Base-by-base conservation (phyloP, 2,329 filamentous ascomycete genomes). In the Scedosporium dehoogii region DNA sequence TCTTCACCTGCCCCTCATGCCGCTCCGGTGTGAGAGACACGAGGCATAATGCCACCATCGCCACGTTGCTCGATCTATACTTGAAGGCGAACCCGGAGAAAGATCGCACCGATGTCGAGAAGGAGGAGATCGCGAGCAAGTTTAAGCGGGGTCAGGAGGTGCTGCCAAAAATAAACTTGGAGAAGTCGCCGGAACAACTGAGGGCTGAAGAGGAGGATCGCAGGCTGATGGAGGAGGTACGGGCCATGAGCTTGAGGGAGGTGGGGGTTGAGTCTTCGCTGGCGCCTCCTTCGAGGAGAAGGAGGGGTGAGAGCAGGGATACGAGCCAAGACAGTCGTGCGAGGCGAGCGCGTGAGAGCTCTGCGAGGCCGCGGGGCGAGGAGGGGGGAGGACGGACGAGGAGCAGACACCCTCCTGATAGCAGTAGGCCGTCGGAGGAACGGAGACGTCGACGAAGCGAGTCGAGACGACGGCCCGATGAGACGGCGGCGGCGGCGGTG, bases 1-100 rank as follows among this genome's bases (percentile, higher is more conserved):
- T 82, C 70, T 96, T 91, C 73, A 97, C 92, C 56, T 99, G 94
- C 76, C 94, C 94, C 48, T 89, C 91, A 76, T 99, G 94, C 76
- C 90, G 94, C 67, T 90, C 92, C 56, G 76, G 82, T 12, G 93
- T 99, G 64, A 87, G 92, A 66, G 90, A 89, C 69, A 96, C 93
- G 53, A 86, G 87, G 71, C 91, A 91, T 70, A 96, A 97, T 82
- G 91, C 94, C 63, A 92, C 89, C 25, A 89, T 97, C 60, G 92
- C 88, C 7, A 96, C 92, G 1, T 79, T 97, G 56, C 78, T 99
- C 64, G 93, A 97, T 62, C 93, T 96, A 83, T 92, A 90, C 68
- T 76, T 97, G 42, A 81, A 85, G 27, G 86, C 89, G 55, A 91
- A 96, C 70, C 93, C 94, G 1, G 84, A 85, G 18, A 88, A 89